phyloP scores from a whole-genome alignment of 257 asterid species.

The Solanum sparsipilum region DNA sequence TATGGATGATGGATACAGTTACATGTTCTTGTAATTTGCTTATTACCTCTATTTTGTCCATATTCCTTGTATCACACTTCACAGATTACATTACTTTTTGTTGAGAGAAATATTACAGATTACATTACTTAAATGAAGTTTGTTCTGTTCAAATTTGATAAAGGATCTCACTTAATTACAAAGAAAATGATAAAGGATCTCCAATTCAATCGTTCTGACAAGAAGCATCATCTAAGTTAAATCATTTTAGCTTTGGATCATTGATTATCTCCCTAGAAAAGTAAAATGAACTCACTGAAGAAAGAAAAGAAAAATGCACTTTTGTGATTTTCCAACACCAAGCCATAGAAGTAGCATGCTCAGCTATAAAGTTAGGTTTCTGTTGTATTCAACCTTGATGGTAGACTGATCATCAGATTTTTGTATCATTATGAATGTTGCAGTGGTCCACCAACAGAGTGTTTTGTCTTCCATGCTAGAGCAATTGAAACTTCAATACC shows the following conservation, averaged over 20 bases:
- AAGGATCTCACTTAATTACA: not conserved
- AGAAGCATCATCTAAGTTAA: not conserved
- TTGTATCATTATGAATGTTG: constrained; percentile 9
- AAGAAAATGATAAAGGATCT: not conserved
- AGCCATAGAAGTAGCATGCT: not conserved
- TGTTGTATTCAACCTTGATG: not conserved
- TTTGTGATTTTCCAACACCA: not conserved
- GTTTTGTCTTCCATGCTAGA: constrained; percentile 84
- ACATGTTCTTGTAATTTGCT: not conserved
- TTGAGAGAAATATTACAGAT: not conserved
- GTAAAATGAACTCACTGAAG: not conserved
- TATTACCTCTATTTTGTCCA: not conserved
- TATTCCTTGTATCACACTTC: not conserved
- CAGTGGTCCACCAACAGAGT: constrained; percentile 98
- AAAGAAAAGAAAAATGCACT: not conserved
- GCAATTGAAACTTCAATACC: constrained; percentile 70
- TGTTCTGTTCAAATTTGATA: not conserved
- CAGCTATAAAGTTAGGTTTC: not conserved
- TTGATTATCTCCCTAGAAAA: not conserved
- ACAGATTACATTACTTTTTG: not conserved
- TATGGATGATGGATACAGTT: not conserved
- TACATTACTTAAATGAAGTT: not conserved
- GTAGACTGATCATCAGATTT: not conserved
- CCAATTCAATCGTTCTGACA: not conserved
- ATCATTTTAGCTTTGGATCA: not conserved